Conservation (phyloP, 768 basidiomycete species). For the Boletus pseudopeckii region DNA sequence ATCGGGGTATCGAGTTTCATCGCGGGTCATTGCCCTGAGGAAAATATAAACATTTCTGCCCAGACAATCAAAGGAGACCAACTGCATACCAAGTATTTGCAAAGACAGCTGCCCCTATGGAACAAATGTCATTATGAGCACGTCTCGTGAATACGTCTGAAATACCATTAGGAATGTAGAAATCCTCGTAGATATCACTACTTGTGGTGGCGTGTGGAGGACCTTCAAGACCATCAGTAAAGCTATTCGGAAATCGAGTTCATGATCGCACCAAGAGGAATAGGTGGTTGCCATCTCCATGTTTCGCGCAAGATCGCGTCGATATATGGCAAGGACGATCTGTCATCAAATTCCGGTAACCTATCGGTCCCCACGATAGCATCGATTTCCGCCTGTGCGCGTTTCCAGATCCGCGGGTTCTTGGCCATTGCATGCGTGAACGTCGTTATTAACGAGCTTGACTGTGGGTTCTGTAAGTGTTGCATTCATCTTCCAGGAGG, state of each 20-base stretch:
- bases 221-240: background rate
- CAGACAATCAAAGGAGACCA: background rate
- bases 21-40: constrained; percentile 17
- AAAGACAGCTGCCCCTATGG: constrained; percentile 11
- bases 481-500: background rate
- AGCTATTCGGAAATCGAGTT: background rate
- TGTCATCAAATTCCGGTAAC: constrained; percentile 8
- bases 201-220: constrained; percentile 25
- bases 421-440: constrained; percentile 16
- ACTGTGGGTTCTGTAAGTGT: background rate
- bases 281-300: constrained; percentile 8
- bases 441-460: background rate
- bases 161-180: constrained; percentile 49
- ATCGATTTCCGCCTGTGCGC: constrained; percentile 11
- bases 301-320: constrained; percentile 13
- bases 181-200: constrained; percentile 42
- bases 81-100: constrained; percentile 13
- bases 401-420: constrained; percentile 9
- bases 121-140: background rate
- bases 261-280: constrained; percentile 1
- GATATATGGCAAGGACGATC: constrained; percentile 6
- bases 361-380: constrained; percentile 2
- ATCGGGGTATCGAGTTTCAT: constrained; percentile 18
- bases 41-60: background rate
- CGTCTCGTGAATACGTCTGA: background rate